Conservation (phyloP, 495 filamentous ascomycete species). For the Gamarada debralockiae region DNA sequence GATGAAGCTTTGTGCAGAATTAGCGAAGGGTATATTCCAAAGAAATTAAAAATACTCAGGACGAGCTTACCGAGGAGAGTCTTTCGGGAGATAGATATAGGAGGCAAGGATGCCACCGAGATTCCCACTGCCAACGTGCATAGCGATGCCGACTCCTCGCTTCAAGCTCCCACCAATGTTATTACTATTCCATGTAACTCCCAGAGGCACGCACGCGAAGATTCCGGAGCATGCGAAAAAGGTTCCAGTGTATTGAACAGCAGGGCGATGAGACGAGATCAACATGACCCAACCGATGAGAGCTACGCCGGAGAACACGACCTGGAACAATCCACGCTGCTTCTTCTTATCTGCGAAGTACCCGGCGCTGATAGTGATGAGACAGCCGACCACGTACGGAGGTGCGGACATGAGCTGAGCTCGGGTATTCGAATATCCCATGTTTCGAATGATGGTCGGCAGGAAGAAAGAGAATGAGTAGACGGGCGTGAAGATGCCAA, state of each 20-base stretch:
- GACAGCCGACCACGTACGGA: conserved; percentile 58
- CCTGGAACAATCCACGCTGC: conserved; percentile 50
- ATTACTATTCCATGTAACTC: conserved; percentile 76
- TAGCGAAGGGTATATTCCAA: no score
- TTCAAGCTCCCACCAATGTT: conserved; percentile 79
- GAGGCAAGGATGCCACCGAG: conserved; percentile 64
- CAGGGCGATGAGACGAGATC: conserved; percentile 46
- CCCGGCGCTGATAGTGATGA: conserved; percentile 48
- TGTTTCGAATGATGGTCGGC: conserved; percentile 62
- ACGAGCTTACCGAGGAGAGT: conserved; percentile 50
- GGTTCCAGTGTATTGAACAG: conserved; percentile 69
- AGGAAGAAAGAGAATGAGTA: conserved; percentile 68
- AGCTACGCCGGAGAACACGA: conserved; percentile 39
- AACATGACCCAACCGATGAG: conserved; percentile 67
- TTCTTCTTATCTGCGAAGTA: conserved; percentile 49
- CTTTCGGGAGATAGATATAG: conserved; percentile 58
- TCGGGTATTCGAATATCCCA: conserved; percentile 58
- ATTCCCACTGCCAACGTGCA: conserved; percentile 79
- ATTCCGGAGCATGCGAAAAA: conserved; percentile 68
- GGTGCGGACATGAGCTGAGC: conserved; percentile 65
- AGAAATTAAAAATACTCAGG: no score
- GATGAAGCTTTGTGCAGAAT: conserved; percentile 5
- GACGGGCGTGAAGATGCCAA: conserved; percentile 48
- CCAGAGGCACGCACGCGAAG: conserved; percentile 70
- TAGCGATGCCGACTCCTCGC: conserved; percentile 70